phyloP scores from a whole-genome alignment of 495 filamentous ascomycete genomes.

The Astrothelium subdiscretum region DNA sequence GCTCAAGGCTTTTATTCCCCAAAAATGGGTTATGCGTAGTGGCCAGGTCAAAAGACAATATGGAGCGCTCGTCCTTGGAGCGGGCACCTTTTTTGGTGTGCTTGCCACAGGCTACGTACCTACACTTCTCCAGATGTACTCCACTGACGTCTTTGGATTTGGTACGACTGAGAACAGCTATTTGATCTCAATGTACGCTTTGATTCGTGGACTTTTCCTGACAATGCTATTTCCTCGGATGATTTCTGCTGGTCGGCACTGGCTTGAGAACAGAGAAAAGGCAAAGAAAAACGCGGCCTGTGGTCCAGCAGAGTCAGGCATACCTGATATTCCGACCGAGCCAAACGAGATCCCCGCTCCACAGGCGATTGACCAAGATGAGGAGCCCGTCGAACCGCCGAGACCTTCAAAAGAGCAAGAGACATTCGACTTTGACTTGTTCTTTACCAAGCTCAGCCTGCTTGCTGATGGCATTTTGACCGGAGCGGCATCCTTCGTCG shows the following conservation, averaged over 20 bases:
- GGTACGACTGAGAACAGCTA: conserved; percentile 40
- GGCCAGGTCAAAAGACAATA: conserved; percentile 36
- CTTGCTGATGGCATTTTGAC: conserved; percentile 42
- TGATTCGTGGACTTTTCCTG: conserved; percentile 42
- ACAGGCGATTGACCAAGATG: conserved; percentile 23
- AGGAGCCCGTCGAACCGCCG: conserved; percentile 30
- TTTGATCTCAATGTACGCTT: conserved; percentile 40
- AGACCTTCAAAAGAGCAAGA: conserved; percentile 23
- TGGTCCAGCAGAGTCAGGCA: neutral
- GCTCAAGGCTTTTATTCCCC: conserved; percentile 38
- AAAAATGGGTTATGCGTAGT: conserved; percentile 30
- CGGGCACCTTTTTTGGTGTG: conserved; percentile 44
- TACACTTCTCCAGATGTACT: conserved; percentile 24
- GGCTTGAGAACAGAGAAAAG: conserved; percentile 24
- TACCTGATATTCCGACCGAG: conserved; percentile 8
- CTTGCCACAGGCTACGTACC: conserved; percentile 45
- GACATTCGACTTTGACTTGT: conserved; percentile 40
- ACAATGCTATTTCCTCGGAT: conserved; percentile 44
- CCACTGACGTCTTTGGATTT: conserved; percentile 43
- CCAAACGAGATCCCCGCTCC: conserved; percentile 13
- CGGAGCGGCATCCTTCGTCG: conserved; percentile 37
- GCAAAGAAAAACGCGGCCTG: neutral
- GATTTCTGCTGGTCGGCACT: conserved; percentile 37
- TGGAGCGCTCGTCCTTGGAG: conserved; percentile 40
- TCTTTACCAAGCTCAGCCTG: conserved; percentile 42